Evolutionary conservation across 768 basidiomycete species (phyloP), one percentile per base, ranked within the genome.

Genomic region (Leccinum barrowsii): DNA sequence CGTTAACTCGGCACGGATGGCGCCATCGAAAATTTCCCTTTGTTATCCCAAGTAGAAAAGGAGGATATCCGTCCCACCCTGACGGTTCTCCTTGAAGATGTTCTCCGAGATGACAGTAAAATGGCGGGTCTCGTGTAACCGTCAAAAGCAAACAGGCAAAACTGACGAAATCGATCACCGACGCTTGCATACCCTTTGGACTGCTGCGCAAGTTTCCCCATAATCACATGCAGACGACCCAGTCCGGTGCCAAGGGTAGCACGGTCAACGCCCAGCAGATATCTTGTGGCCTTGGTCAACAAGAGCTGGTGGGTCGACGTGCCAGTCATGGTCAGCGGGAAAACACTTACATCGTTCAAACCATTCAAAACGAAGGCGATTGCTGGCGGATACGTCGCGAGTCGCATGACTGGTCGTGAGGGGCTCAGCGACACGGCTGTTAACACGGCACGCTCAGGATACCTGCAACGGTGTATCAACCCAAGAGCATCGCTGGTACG

Each of bases 151-250:
- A 87, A 69, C 78, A 93, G 58, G 83, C 87, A 46, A 89, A 89
- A 70, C 86, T 98, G 59, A 97, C 94, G 19, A 88, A 92, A 52
- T 86, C 91, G 15, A 91, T 98, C 66, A 91, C 92, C 57, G 90
- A 97, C 66, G 82, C 85, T 5, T 90, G 89, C 68, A 83, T 98
- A 65, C 97, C 96, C 11, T 78, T 82, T 52, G 90, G 90, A 32
- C 84, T 99, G 50, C 80, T 93, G 65, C 92, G 95, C 66, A 86
- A 89, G 61, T 99, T 99, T 79, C 97, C 97, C 44, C 85, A 93
- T 69, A 99, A 99, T 75, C 87, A 98, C 83, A 98, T 98, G 97
- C 96, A 98, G 73, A 86, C 89, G 97, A 98, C 95, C 2, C 83
- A 91, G 55, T 98, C 96, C 42, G 97, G 97, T 64, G 97, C 97